Evolutionary conservation across 805 yeast species (phyloP), one percentile per base, ranked within the genome.

Genomic region (Cyberlindnera mississippiensis): DNA sequence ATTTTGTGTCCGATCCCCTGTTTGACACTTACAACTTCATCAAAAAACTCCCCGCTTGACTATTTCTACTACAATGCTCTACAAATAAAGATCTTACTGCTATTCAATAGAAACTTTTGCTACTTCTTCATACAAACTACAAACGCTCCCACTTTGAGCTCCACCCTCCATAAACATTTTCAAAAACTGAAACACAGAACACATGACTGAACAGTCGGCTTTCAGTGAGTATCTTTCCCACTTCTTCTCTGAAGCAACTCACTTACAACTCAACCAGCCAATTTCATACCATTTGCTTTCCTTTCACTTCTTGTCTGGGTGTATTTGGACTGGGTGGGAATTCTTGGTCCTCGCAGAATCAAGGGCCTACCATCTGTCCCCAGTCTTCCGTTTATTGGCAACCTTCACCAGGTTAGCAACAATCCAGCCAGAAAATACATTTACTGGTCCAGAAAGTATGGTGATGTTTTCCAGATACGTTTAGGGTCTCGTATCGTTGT

Each of bases 381-480:
- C 0, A 68, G 75, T 0, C 62, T 54, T 18, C 85, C 85, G 0
- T 49, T 78, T 8, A 62, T 77, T 2, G 85, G 85, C 0, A 73
- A 70, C 49, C 48, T 74, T 4, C 60, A 68, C 36, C 75, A 71
- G 38, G 64, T 75, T 1, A 51, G 64, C 26, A 29, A 58, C 19
- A 71, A 76, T 36, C 85, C 87, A 0, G 73, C 85, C 10, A 38
- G 66, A 14, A 61, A 60, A 8, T 80, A 74, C 52, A 45, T 60
- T 38, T 45, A 60, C 13, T 75, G 86, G 78, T 40, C 72, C 1
- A 35, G 57, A n/a, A 43, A 45, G 12, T 69, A 72, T 46, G 70
- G 75, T 4, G 59, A 66, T 6, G 73, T 82, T 1, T 83, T 73
- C 54, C 91, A 85, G 51, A 67, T 83, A 33, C 61, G 83, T 35